Percentiles rank a stretch among this genome's conserved stretches.
Conservation (phyloP, 2,329 filamentous ascomycete species). For the Pyrenophora tritici-repentis region DNA sequence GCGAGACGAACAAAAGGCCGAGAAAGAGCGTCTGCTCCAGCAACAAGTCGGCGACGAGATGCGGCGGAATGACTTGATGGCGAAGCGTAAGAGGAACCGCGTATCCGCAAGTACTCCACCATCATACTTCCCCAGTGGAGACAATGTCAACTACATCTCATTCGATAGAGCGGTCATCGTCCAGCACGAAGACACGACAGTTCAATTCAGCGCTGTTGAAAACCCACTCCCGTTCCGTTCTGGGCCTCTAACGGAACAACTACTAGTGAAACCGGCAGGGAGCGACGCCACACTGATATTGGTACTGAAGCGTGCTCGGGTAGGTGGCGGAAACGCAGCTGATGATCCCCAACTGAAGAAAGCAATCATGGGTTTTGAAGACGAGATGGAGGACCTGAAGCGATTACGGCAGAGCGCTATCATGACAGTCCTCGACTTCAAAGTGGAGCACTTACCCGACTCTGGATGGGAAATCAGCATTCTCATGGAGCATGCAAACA, state of each 20-base stretch:
- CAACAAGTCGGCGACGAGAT: conserved; percentile 75
- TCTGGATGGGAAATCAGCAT: conserved; percentile 73
- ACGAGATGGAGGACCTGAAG: conserved; percentile 75
- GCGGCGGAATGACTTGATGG: conserved; percentile 65
- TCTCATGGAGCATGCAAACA: conserved; percentile 76
- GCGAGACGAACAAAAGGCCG: conserved; percentile 56
- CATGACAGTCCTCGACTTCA: conserved; percentile 80
- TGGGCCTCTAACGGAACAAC: conserved; percentile 69
- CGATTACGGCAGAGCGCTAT: conserved; percentile 76
- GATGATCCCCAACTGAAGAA: conserved; percentile 72
- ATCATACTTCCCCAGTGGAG: conserved; percentile 48
- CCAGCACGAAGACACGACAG: conserved; percentile 63
- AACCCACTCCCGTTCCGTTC: conserved; percentile 67
- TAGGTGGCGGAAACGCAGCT: conserved; percentile 59
- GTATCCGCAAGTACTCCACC: conserved; percentile 38
- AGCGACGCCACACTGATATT: conserved; percentile 59
- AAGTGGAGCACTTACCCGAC: conserved; percentile 62
- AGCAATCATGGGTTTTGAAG: conserved; percentile 76
- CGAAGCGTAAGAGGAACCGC: conserved; percentile 63
- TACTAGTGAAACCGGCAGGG: conserved; percentile 71
- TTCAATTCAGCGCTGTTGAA: conserved; percentile 72
- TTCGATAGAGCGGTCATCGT: conserved; percentile 72
- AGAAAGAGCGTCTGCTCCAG: conserved; percentile 72
- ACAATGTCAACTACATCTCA: conserved; percentile 51
- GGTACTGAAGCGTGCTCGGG: conserved; percentile 61